Conservation (phyloP, 2,329 filamentous ascomycete species). For the Alternaria brassicae region DNA sequence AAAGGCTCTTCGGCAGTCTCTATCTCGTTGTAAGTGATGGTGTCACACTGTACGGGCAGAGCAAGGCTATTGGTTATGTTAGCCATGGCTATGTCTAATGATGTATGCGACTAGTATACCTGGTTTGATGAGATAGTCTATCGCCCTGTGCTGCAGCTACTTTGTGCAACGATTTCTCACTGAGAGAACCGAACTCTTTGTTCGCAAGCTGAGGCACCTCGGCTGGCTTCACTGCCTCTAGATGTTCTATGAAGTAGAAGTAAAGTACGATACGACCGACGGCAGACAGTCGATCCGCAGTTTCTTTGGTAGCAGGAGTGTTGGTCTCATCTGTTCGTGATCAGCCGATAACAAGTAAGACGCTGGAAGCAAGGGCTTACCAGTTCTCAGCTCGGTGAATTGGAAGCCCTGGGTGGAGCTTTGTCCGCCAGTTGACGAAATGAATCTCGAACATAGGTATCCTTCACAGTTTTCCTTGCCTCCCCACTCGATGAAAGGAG, state of each 20-base stretch:
- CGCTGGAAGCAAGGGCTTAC: neutral
- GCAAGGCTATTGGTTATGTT: neutral
- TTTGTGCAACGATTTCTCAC: neutral
- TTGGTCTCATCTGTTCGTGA: neutral
- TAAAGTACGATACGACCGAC: conserved; percentile 3
- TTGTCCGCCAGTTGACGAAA: neutral
- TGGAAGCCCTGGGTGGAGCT: neutral
- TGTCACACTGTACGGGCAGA: neutral
- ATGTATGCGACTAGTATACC: neutral
- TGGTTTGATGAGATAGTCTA: neutral
- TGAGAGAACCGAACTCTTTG: neutral
- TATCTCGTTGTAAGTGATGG: neutral
- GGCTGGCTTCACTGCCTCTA: neutral
- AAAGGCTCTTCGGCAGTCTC: neutral
- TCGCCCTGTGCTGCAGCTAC: neutral
- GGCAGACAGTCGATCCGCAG: neutral
- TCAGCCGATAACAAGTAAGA: neutral
- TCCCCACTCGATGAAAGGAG: neutral
- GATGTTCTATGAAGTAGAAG: conserved; percentile 5
- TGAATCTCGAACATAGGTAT: conserved; percentile 2
- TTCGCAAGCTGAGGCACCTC: neutral
- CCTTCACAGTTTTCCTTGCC: conserved; percentile 5
- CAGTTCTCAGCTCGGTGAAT: neutral
- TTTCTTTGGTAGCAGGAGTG: neutral
- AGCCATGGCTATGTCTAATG: neutral